Base-by-base conservation (phyloP, 1,284 basidiomycete species). In the Apiotrichum sp. region DNA sequence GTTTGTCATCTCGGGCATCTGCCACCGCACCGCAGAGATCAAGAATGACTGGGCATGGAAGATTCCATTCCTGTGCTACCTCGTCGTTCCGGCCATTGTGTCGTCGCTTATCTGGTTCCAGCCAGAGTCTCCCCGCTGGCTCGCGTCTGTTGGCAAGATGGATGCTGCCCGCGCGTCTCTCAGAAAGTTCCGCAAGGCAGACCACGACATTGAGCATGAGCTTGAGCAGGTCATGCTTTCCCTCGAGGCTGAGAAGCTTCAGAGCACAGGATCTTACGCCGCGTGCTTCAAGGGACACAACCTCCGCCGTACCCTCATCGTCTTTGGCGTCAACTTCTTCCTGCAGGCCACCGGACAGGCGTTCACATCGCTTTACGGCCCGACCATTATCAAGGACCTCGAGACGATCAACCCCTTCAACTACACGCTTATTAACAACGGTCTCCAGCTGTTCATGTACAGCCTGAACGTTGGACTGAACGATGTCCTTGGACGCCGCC, bases 121-220 rank as follows among this genome's bases (percentile, higher is more conserved):
- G 32, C 64, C 62, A 10, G 63, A 67, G 41, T 62, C 60, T 3
- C 63, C 63, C 11, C 52, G 61, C 16, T 68, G 65, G 63, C 62
- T 68, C 9, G 43, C 61, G 36, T 56, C 59, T 41, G 57, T 59
- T 29, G 66, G 61, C 13, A 46, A 56, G 5, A 13, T 55, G 6
- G 64, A 59, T 2, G 45, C 47, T 1, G 65, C 65, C 10, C 31
- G 63, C 29, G 34, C 50, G 9, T 22, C 48, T 4, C 58, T 68
- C 33, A 47, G 53, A 32, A 49, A 54, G n/a, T 31, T 66, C 14
- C 53, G 66, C n/a, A 49, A 47, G 2, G 36, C 50, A 29, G 34
- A 53, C 1, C 59, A 63, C 40, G 58, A 67, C 36, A 47, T 38
- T 13, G 51, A 52, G 11, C 40, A 41, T n/a, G 51, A 43, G 29